phyloP scores from a whole-genome alignment of 2,329 filamentous ascomycete species.

The Fusarium oligoseptatum region DNA sequence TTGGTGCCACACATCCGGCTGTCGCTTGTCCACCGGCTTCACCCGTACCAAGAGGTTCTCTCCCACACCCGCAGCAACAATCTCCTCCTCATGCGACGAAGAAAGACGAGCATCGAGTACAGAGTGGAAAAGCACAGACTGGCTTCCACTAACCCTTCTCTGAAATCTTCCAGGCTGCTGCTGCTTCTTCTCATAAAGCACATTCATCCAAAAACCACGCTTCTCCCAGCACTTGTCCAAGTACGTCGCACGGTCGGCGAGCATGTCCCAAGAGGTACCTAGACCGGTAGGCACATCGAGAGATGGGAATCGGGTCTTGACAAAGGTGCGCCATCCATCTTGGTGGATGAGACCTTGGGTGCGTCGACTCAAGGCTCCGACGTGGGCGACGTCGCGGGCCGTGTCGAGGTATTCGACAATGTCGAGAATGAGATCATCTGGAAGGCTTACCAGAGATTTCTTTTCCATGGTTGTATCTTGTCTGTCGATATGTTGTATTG shows the following conservation, averaged over 20 bases:
- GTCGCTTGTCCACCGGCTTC: constrained; percentile 47
- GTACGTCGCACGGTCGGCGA: constrained; percentile 63
- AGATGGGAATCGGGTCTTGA: constrained; percentile 59
- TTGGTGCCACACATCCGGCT: constrained; percentile 52
- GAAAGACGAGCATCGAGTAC: constrained; percentile 61
- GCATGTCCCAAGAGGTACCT: constrained; percentile 51
- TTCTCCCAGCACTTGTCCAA: constrained; percentile 68
- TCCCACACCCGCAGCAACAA: constrained; percentile 65
- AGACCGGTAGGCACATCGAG: constrained; percentile 49
- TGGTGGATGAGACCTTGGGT: constrained; percentile 55
- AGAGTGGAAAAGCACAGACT: constrained; percentile 59
- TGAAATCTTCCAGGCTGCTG: constrained; percentile 28
- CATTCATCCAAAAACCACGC: constrained; percentile 56
- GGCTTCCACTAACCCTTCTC: constrained; percentile 39
- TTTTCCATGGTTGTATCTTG: constrained; percentile 40
- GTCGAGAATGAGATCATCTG: constrained; percentile 65
- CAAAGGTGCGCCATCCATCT: constrained; percentile 65
- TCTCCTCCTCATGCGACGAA: constrained; percentile 56
- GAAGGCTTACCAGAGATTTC: constrained; percentile 57
- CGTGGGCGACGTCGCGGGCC: constrained; percentile 60
- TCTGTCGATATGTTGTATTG: constrained; percentile 11
- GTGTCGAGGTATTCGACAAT: constrained; percentile 62
- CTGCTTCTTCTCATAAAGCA: constrained; percentile 41
- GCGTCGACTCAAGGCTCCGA: constrained; percentile 56
- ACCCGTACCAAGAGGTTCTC: constrained; percentile 63